Base-by-base conservation (phyloP, 768 basidiomycete genomes). In the Lactifluus volemus region DNA sequence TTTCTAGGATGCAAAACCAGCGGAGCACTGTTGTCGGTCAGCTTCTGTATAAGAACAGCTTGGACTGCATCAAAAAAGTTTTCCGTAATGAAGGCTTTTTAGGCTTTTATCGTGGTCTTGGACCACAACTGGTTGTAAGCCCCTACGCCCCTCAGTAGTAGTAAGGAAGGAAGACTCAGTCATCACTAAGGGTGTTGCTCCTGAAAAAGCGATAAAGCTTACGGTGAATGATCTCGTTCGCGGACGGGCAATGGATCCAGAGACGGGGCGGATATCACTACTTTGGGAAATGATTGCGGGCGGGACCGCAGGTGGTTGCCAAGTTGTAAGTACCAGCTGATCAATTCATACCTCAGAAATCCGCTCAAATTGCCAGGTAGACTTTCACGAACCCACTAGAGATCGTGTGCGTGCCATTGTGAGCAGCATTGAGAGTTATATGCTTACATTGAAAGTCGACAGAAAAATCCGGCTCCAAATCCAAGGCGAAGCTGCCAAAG, bases 381-480 rank as follows among this genome's bases (percentile, higher is more conserved):
- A 77, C 96, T 56, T 98, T 99, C 71, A 99, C 97, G 34, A 99
- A 98, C 72, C 97, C 97, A 49, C 75, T 99, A 61, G 93, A 96
- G 74, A 95, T 95, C 74, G 90, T 92, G 91, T 93, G 82, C 63
- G 87, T 63, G 19, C 34, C 45, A 38, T 21, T 11, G 39, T 21
- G 4, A 9, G 29, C 45, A 21, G 34, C 15, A 5, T 54, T 52
- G 15, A n/a, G 7, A 47, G 25, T 53, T 32, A 45, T 21, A 34
- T 15, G 32, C 48, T 50, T 47, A 51, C n/a, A 47, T 29, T 52
- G 32, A 51, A 11, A 50, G 30, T 41, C 30, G 65, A 17, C 64
- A 93, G 91, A 50, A 93, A 95, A 81, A 97, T 97, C 68, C 88
- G 95, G 47, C 76, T 96, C 34, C 94, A 97, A 70, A 75, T 97